phyloP scores from a whole-genome alignment of 2,329 filamentous ascomycete species.

The Trichoderma atrobrunneum region DNA sequence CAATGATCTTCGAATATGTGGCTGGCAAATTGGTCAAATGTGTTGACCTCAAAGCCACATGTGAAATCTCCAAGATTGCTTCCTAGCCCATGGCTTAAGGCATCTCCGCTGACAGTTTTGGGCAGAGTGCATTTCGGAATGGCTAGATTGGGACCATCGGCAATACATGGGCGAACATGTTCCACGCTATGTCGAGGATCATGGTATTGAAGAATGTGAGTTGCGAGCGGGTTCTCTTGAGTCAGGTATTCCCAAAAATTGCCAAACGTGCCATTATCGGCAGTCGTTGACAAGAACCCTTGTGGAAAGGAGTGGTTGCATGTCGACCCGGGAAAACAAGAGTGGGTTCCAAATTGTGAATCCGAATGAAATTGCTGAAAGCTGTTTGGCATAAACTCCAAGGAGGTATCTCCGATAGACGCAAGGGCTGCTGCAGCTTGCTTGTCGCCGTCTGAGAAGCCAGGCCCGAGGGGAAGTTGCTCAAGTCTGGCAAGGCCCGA shows the following conservation, averaged over 20 bases:
- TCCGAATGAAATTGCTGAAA: not conserved
- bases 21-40: constrained; percentile 28
- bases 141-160: constrained; percentile 28
- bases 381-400: not conserved
- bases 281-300: constrained; percentile 20
- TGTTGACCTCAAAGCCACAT: constrained; percentile 31
- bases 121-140: constrained; percentile 31
- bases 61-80: constrained; percentile 24
- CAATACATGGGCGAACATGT: constrained; percentile 28
- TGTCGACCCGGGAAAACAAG: not conserved
- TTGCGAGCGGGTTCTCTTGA: constrained; percentile 28
- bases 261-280: constrained; percentile 16
- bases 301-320: not conserved
- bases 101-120: constrained; percentile 21
- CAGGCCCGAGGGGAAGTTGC: not conserved
- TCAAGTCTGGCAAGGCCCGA: constrained; percentile 16
- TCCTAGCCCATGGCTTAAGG: constrained; percentile 19
- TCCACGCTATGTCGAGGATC: constrained; percentile 26
- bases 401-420: constrained; percentile 29
- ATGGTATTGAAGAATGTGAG: constrained; percentile 33
- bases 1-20: constrained; percentile 33
- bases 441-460: constrained; percentile 26
- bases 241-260: constrained; percentile 23
- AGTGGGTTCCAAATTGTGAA: not conserved
- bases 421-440: constrained; percentile 32